Percentiles rank a stretch among this genome's conserved stretches.
These are phyloP conservation scores for Backusella mclennaniae DNA, from an alignment of 192 early-diverging fungal genomes.

Conservation along the genomic window DNA sequence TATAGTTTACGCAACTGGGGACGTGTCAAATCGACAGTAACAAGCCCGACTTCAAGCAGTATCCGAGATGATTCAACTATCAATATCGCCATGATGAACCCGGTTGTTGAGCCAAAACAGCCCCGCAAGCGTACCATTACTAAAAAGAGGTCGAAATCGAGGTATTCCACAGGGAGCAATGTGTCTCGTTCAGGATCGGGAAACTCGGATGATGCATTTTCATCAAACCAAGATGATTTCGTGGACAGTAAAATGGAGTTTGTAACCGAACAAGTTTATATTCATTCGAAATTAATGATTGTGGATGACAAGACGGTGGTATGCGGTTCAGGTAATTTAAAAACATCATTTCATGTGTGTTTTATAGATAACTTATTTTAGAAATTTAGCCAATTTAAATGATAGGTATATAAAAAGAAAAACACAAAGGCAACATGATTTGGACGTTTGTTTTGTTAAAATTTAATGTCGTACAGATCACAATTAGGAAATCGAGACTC, in stretches of 20 bases:
- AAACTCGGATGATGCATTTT: neutral
- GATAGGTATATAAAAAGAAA: slow-evolving; percentile 21
- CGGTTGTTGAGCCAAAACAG: neutral
- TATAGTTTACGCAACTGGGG: slow-evolving; percentile 74
- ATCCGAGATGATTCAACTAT: neutral
- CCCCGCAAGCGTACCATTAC: neutral
- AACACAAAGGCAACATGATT: neutral
- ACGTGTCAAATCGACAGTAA: slow-evolving; percentile 46
- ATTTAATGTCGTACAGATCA: slow-evolving; percentile 51
- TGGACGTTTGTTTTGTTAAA: neutral
- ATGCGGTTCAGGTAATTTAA: slow-evolving; percentile 64
- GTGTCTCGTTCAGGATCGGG: neutral
- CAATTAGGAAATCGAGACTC: slow-evolving; percentile 86
- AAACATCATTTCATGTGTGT: neutral
- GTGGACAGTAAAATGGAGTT: slow-evolving; percentile 38
- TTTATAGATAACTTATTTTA: neutral
- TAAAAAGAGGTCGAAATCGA: neutral
- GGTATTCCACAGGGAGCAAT: neutral
- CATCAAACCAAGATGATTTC: slow-evolving; percentile 12
- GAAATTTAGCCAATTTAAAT: slow-evolving; percentile 30
- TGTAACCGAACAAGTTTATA: slow-evolving; percentile 83
- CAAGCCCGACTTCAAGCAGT: slow-evolving; percentile 1
- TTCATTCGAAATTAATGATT: slow-evolving; percentile 88
- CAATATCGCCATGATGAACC: neutral
- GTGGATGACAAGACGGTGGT: slow-evolving; percentile 82